These are phyloP conservation scores for Rhodotorula sphaerocarpa DNA, from an alignment of 768 basidiomycete genomes.

Conservation along the genomic window DNA sequence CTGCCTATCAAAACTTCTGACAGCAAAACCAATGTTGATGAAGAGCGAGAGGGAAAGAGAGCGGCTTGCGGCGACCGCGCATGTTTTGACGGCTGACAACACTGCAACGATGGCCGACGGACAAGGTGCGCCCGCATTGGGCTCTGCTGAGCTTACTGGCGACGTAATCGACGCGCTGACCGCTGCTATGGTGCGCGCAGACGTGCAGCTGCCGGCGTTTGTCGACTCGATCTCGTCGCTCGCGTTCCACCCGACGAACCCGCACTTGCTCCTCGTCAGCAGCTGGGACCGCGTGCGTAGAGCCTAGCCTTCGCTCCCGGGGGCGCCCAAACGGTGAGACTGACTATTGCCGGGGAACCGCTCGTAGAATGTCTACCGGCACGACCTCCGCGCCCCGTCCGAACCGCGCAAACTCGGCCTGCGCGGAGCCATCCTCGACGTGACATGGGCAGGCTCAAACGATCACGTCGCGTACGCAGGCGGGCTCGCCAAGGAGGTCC, in stretches of 20 bases:
- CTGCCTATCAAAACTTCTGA: too few relatives aligned
- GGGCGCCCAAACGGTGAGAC: too few relatives aligned
- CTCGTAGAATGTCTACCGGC: slow-evolving; percentile 55
- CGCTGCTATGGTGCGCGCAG: neutral
- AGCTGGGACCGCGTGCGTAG: slow-evolving; percentile 74
- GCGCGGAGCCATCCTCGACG: slow-evolving; percentile 77
- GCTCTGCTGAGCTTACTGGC: too few relatives aligned
- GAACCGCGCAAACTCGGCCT: slow-evolving; percentile 75
- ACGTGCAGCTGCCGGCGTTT: slow-evolving; percentile 25
- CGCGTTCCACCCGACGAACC: slow-evolving; percentile 68
- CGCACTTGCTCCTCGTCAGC: slow-evolving; percentile 69
- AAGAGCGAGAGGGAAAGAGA: too few relatives aligned
- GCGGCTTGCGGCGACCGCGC: too few relatives aligned
- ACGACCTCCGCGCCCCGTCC: slow-evolving; percentile 53
- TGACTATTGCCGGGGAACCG: slow-evolving; percentile 38
- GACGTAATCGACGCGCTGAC: neutral
- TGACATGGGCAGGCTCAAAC: slow-evolving; percentile 49
- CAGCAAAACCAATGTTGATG: too few relatives aligned
- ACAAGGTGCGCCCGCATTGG: too few relatives aligned
- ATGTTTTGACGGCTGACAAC: too few relatives aligned
- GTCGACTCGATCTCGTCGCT: slow-evolving; percentile 46
- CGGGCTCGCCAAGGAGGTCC: slow-evolving; percentile 71
- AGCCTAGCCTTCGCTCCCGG: too few relatives aligned
- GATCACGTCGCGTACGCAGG: slow-evolving; percentile 67
- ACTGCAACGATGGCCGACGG: neutral